These are phyloP conservation scores for Escovopsis sp. DNA, from an alignment of 2,329 filamentous ascomycete genomes.

Conservation along the genomic window DNA sequence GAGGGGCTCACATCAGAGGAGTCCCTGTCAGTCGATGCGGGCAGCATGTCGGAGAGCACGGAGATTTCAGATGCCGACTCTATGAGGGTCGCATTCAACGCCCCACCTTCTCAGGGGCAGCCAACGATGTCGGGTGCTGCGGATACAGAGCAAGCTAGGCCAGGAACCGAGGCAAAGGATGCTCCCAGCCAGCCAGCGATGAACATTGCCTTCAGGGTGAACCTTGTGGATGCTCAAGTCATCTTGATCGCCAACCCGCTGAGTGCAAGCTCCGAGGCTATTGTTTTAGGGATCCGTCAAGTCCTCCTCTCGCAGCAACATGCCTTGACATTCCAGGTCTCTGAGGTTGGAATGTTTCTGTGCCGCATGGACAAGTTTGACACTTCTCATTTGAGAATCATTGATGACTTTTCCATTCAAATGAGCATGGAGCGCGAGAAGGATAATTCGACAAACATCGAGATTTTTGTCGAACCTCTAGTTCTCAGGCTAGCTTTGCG, in stretches of 20 bases:
- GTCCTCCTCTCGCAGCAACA: constrained; percentile 87
- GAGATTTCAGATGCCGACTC: constrained; percentile 48
- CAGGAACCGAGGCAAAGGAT: constrained; percentile 5
- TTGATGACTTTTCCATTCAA: constrained; percentile 91
- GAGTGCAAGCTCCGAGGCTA: constrained; percentile 80
- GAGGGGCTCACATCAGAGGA: constrained; percentile 53
- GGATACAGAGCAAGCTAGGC: constrained; percentile 1
- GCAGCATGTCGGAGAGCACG: constrained; percentile 39
- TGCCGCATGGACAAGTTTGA: constrained; percentile 98
- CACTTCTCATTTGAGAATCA: constrained; percentile 72
- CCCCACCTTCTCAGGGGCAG: constrained; percentile 1
- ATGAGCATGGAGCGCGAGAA: constrained; percentile 65
- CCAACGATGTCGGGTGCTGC: constrained; percentile 15
- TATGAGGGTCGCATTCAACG: constrained; percentile 31
- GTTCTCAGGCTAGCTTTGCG: constrained; percentile 81
- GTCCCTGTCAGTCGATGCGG: constrained; percentile 32
- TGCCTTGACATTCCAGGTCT: constrained; percentile 82
- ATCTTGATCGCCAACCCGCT: constrained; percentile 93
- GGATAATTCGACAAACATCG: constrained; percentile 57
- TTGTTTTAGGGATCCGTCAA: constrained; percentile 89
- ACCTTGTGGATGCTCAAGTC: constrained; percentile 89
- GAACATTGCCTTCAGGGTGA: constrained; percentile 75
- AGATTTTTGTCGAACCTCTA: constrained; percentile 78
- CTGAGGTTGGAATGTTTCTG: constrained; percentile 92
- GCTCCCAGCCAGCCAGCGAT: constrained; percentile 30